Percentiles rank a stretch among this genome's conserved stretches.
phyloP scores from a whole-genome alignment of 1,284 basidiomycete genomes.

The Boletus semigastroideus region DNA sequence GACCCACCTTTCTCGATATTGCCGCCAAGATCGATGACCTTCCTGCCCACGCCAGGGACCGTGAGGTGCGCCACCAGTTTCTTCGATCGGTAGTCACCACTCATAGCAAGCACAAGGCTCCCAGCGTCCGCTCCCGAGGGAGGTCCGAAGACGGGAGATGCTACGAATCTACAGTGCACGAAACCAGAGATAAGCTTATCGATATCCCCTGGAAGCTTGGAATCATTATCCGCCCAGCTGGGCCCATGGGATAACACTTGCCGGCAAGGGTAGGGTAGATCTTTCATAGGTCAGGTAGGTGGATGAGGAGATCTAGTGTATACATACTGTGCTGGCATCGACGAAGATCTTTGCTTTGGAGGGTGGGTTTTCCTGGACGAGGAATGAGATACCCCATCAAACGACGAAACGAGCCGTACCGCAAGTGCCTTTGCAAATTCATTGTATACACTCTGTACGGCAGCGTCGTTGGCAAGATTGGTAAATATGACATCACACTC shows the following conservation, averaged over 20 bases:
- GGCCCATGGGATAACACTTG: slow-evolving; percentile 18
- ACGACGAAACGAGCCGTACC: slow-evolving; percentile 24
- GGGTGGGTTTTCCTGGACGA: slow-evolving; percentile 39
- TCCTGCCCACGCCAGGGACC: slow-evolving; percentile 78
- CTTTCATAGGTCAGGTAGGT: slow-evolving; percentile 34
- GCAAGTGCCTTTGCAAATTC: slow-evolving; percentile 59
- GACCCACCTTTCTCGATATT: slow-evolving; percentile 72
- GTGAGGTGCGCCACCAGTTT: slow-evolving; percentile 75
- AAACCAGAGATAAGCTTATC: slow-evolving; percentile 67
- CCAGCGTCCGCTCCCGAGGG: slow-evolving; percentile 67
- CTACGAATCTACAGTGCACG: slow-evolving; percentile 67
- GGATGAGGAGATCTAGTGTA: background rate
- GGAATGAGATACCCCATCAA: slow-evolving; percentile 5
- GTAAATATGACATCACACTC: slow-evolving; percentile 83
- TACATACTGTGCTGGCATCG: slow-evolving; percentile 74
- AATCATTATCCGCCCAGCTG: background rate
- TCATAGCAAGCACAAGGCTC: slow-evolving; percentile 74
- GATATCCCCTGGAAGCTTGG: slow-evolving; percentile 52
- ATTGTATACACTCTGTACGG: slow-evolving; percentile 68
- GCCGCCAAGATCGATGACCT: slow-evolving; percentile 71
- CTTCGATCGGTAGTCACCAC: slow-evolving; percentile 83
- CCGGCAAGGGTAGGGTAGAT: slow-evolving; percentile 75
- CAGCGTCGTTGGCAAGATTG: slow-evolving; percentile 72
- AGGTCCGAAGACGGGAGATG: slow-evolving; percentile 81
- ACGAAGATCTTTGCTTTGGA: slow-evolving; percentile 71